Percentiles rank a stretch among this genome's conserved stretches.
Conservation (phyloP, 2,329 filamentous ascomycete species). For the Lasiodiplodia theobromae region DNA sequence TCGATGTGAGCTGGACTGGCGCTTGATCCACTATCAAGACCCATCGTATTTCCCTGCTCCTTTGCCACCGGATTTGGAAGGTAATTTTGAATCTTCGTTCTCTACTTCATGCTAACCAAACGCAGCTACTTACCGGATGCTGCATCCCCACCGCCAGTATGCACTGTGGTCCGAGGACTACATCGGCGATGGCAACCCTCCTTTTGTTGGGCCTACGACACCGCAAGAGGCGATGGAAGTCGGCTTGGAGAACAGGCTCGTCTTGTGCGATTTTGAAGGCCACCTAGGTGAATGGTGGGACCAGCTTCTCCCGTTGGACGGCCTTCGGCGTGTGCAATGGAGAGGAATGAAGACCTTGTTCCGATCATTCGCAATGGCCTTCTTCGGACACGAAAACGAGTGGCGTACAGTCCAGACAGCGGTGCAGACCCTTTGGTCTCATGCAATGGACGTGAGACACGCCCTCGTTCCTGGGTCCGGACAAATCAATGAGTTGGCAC, state of each 20-base stretch:
- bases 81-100: background rate
- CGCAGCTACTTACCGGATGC: background rate
- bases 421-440: background rate
- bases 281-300: background rate
- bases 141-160: background rate
- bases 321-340: background rate
- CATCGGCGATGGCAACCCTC: background rate
- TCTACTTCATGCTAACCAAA: background rate
- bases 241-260: background rate
- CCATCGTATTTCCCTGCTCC: background rate
- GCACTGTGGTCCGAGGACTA: background rate
- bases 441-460: background rate
- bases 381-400: background rate
- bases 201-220: background rate
- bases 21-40: background rate
- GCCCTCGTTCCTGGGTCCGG: background rate
- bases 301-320: background rate
- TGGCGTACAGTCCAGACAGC: background rate
- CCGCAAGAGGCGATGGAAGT: background rate
- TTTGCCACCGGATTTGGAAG: background rate
- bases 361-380: background rate
- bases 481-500: background rate
- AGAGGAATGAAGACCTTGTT: slow-evolving; percentile 6
- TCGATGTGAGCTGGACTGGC: background rate
- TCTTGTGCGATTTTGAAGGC: background rate